Conservation (phyloP, 208 protist species). For the Acanthamoeba royreba region DNA sequence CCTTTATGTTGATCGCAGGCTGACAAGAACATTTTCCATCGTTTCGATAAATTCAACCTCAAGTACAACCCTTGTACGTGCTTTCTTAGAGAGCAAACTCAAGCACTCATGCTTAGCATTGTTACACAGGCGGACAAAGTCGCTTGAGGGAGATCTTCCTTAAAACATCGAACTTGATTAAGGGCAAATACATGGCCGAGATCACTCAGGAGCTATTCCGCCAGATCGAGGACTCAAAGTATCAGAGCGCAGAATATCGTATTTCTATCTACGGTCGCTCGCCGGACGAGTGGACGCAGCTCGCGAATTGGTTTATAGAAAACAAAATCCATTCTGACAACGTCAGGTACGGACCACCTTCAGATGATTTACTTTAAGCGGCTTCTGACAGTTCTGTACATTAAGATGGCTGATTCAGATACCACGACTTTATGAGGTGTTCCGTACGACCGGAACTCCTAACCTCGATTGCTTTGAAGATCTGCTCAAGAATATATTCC, state of each 20-base stretch:
- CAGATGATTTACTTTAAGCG: not conserved
- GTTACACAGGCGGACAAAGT: slow-evolving; percentile 83
- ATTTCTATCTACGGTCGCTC: slow-evolving; percentile 88
- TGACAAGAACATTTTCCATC: slow-evolving; percentile 90
- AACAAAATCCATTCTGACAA: slow-evolving; percentile 93
- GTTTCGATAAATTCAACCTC: slow-evolving; percentile 99
- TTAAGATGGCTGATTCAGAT: slow-evolving; percentile 97
- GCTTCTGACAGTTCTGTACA: not conserved
- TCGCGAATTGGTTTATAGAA: slow-evolving; percentile 93
- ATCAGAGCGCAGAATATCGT: slow-evolving; percentile 89
- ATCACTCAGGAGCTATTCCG: slow-evolving; percentile 71
- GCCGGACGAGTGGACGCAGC: slow-evolving; percentile 93
- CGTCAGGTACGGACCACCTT: slow-evolving; percentile 70
- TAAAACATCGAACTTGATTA: not conserved
- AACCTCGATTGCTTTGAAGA: slow-evolving; percentile 92
- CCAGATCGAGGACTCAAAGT: slow-evolving; percentile 54
- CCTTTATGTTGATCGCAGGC: slow-evolving; percentile 58
- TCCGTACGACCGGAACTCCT: slow-evolving; percentile 84
- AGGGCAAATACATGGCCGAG: not conserved
- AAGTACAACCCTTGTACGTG: slow-evolving; percentile 92
- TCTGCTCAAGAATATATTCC: slow-evolving; percentile 89
- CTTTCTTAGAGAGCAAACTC: too few species aligned
- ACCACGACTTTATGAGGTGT: slow-evolving; percentile 93
- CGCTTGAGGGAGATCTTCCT: not conserved
- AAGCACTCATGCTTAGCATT: too few species aligned